Evolutionary conservation across 176 grass and related monocot species (phyloP).

Genomic region (Ensete glaucum): DNA sequence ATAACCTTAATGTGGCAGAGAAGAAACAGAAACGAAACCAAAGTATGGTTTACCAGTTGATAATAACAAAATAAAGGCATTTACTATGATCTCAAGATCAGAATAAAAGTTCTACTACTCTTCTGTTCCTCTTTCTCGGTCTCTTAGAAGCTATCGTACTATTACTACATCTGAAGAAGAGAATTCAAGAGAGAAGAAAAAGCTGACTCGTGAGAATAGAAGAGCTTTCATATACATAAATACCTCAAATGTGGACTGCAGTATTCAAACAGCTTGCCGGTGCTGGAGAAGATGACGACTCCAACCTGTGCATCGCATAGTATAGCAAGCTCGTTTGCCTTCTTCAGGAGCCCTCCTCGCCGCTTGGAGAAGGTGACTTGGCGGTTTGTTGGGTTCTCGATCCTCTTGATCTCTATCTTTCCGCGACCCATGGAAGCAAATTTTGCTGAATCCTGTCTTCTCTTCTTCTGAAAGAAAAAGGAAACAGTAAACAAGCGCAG

Average conservation of each 20-base stretch:
- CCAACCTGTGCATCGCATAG: slow-evolving; percentile 64
- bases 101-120: no score
- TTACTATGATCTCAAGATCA: not conserved
- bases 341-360: slow-evolving; percentile 65
- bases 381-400: slow-evolving; percentile 67
- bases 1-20: not conserved
- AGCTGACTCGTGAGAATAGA: not conserved
- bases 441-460: slow-evolving; percentile 7
- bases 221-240: not conserved
- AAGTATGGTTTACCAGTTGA: not conserved
- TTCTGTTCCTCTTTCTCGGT: no score
- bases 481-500: not conserved
- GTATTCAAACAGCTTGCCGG: slow-evolving; percentile 73
- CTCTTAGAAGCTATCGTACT: no score
- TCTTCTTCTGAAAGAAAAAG: not conserved
- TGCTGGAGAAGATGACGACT: slow-evolving; percentile 74
- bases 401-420: slow-evolving; percentile 79
- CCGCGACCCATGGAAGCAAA: slow-evolving; percentile 52
- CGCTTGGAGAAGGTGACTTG: slow-evolving; percentile 81
- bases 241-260: slow-evolving; percentile 48
- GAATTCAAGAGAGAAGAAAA: not conserved
- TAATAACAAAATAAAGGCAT: not conserved
- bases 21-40: not conserved
- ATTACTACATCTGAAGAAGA: not conserved
- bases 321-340: slow-evolving; percentile 70